Percentiles rank a stretch among this genome's conserved stretches.
Evolutionary conservation across 2,329 filamentous ascomycete genomes (phyloP).

Genomic region (Alternaria consortialis): DNA sequence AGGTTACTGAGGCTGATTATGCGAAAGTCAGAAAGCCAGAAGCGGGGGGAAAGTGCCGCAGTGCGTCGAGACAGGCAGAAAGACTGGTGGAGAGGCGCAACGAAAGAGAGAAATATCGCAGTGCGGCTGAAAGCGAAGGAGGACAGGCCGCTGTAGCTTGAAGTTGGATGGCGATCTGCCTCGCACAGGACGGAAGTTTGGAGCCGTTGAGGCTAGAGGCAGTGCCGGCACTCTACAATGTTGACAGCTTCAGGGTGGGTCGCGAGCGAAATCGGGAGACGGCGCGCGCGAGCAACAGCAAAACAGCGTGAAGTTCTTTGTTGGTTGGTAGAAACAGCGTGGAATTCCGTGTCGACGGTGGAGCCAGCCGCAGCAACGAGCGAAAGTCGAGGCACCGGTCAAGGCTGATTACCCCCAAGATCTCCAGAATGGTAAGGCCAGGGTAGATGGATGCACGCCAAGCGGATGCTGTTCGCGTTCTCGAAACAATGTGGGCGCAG

Average conservation of each 20-base stretch:
- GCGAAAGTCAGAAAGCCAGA: slow-evolving; percentile 26
- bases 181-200: slow-evolving; percentile 37
- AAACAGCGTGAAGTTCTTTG: slow-evolving; percentile 25
- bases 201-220: slow-evolving; percentile 44
- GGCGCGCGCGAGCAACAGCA: slow-evolving; percentile 34
- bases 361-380: slow-evolving; percentile 43
- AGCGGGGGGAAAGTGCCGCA: slow-evolving; percentile 22
- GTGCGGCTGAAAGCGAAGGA: slow-evolving; percentile 33
- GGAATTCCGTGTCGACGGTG: slow-evolving; percentile 32
- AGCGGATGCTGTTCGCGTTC: slow-evolving; percentile 31
- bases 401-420: slow-evolving; percentile 47
- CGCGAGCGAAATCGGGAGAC: slow-evolving; percentile 30
- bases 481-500: slow-evolving; percentile 29
- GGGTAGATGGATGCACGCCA: slow-evolving; percentile 42
- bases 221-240: slow-evolving; percentile 41
- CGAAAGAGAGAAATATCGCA: slow-evolving; percentile 34
- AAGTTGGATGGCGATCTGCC: slow-evolving; percentile 44
- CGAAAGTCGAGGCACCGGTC: slow-evolving; percentile 44
- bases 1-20: slow-evolving; percentile 26
- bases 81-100: slow-evolving; percentile 23
- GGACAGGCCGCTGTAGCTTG: slow-evolving; percentile 38
- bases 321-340: slow-evolving; percentile 35
- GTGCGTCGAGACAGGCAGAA: slow-evolving; percentile 23
- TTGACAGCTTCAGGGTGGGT: slow-evolving; percentile 38
- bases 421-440: slow-evolving; percentile 33